phyloP scores from a whole-genome alignment of 129 eudicot genomes.

The Smallanthus sonchifolius region DNA sequence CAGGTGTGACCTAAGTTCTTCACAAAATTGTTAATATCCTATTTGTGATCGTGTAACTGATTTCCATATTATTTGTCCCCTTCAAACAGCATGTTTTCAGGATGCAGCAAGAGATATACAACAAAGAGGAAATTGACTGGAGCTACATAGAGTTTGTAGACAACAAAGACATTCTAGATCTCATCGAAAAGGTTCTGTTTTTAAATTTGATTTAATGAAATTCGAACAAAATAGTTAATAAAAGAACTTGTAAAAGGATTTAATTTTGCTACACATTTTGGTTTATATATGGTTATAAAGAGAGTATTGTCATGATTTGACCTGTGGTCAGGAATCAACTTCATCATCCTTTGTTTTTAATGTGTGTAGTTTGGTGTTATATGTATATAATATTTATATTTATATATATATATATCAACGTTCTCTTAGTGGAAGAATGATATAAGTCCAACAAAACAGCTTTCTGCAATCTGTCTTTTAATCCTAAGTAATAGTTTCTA shows the following conservation, averaged over 20 bases:
- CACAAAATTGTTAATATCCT: not conserved
- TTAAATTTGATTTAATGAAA: not conserved
- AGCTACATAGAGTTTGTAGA: constrained; percentile 98
- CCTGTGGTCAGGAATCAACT: constrained; percentile 7
- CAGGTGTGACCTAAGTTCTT: constrained; percentile 49
- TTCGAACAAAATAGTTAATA: not conserved
- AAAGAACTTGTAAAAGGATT: constrained; percentile 2
- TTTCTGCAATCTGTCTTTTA: not conserved
- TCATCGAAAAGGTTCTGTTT: constrained; percentile 76
- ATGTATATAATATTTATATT: not conserved
- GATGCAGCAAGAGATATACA: constrained; percentile 96
- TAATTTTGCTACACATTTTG: not conserved
- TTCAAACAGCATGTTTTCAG: constrained; percentile 86
- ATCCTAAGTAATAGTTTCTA: not conserved
- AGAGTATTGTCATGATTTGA: constrained; percentile 1
- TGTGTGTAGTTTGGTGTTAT: not conserved
- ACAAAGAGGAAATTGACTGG: constrained; percentile 92
- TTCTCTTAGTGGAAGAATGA: not conserved
- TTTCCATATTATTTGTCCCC: constrained; percentile 12
- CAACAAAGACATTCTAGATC: constrained; percentile 94
- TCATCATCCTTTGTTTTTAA: not conserved
- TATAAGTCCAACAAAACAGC: not conserved
- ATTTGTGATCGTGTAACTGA: constrained; percentile 1
- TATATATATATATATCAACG: not conserved
- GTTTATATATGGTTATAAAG: not conserved